Base-by-base conservation (phyloP, 768 basidiomycete species). In the Mycena haematopus region DNA sequence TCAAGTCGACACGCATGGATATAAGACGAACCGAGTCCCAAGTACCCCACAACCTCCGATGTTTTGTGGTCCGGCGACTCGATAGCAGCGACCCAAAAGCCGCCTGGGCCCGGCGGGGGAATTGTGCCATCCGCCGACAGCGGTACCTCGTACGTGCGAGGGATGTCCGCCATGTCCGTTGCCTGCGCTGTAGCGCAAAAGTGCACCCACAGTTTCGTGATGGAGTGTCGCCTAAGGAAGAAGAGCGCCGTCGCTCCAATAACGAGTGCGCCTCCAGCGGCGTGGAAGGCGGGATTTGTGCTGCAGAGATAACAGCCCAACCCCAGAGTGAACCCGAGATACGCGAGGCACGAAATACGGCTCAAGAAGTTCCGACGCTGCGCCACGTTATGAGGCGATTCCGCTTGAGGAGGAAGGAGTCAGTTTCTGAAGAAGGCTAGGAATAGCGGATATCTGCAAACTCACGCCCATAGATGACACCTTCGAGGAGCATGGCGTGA, bases 11-110 rank as follows among this genome's bases (percentile, higher is more conserved):
- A 42, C 40, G 40, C 40, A n/a, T n/a, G 7, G 40, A 42, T 42
- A 29, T 17, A 45, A 6, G 13, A 46, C 69, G 9, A 19, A 72
- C 71, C 71, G 15, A 71, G 47, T 10, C 57, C 70, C n/a, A 71
- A 44, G 33, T 53, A 65, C 13, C 72, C 70, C 10, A 73, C 66
- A 17, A 71, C 64, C 35, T 68, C 67, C 3, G 53, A 53, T 5
- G 52, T 46, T 22, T 38, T 36, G 14, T 47, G 14, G 42, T 68
- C 59, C 3, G 65, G 61, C 3, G 53, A 49, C 25, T 65, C 65
- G n/a, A 58, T 62, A 36, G 63, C 72, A 10, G 65, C 69, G 24
- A 73, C 69, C 70, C 70, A 73, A 47, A 73, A 73, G 9, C 54
- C 72, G 13, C 65, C 69, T 4, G 65, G 65, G 24, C 62, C 56